Conservation (phyloP, 1,139 yeast genomes). For the Barnettozyma hawaiiensis region DNA sequence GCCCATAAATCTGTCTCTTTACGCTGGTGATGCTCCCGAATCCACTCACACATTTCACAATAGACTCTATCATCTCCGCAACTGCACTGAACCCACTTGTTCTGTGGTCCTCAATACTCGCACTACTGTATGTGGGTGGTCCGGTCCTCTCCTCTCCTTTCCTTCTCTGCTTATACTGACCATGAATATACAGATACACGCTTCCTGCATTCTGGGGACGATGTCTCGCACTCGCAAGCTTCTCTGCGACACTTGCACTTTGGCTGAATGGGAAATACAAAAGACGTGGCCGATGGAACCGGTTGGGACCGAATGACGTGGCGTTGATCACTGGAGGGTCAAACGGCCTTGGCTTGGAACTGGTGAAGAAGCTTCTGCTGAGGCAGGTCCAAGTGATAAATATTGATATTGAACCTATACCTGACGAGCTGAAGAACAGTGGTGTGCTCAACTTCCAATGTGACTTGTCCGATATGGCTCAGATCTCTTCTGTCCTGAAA, state of each 20-base stretch:
- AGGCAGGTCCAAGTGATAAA: conserved; percentile 37
- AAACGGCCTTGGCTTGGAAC: conserved; percentile 50
- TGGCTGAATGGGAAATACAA: conserved; percentile 11
- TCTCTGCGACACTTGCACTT: background rate
- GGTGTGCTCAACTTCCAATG: conserved; percentile 37
- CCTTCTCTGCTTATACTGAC: too few species aligned
- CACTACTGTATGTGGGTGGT: conserved; percentile 11
- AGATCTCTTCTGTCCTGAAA: conserved; percentile 30
- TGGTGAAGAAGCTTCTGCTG: conserved; percentile 34
- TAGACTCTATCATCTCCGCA: conserved; percentile 3
- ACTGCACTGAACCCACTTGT: background rate
- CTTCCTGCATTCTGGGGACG: conserved; percentile 7
- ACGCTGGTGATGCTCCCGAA: background rate
- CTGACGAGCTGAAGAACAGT: conserved; percentile 14
- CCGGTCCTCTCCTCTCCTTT: too few species aligned
- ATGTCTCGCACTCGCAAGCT: background rate
- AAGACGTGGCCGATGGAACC: conserved; percentile 18
- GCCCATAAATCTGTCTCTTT: background rate
- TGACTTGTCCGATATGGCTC: conserved; percentile 42
- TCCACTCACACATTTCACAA: background rate
- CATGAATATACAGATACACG: conserved; percentile 5
- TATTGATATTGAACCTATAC: conserved; percentile 43
- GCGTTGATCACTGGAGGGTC: conserved; percentile 65
- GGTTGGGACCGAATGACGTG: conserved; percentile 23
- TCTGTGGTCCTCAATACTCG: conserved; percentile 2